Evolutionary conservation across 129 eudicot genomes (phyloP).

Genomic region (Tagetes erecta): DNA sequence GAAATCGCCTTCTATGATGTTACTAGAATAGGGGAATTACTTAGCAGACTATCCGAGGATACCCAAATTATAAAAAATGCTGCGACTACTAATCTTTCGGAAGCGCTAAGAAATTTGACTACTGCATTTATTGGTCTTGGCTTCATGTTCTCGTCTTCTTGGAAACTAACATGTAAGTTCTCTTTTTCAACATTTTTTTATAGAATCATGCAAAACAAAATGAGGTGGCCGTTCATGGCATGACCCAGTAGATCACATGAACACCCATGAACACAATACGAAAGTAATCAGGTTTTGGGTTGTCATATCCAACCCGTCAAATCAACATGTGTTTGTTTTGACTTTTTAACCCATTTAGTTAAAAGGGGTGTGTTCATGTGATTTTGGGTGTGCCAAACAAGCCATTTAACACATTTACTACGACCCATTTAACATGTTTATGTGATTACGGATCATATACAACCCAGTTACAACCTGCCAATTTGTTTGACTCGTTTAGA

Average conservation of each 20-base stretch:
- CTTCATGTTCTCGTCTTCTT: conserved; percentile 90
- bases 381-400: no score
- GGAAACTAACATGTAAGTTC: conserved; percentile 85
- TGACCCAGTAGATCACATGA: neutral
- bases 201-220: neutral
- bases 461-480: neutral
- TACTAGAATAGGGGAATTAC: conserved; percentile 62
- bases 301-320: no score
- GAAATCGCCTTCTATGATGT: conserved; percentile 70
- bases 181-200: neutral
- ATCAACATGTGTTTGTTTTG: neutral
- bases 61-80: conserved; percentile 69
- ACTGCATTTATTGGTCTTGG: conserved; percentile 71
- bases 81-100: conserved; percentile 65
- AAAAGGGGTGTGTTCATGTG: neutral
- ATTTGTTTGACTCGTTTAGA: neutral
- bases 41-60: conserved; percentile 64
- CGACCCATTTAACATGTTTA: neutral
- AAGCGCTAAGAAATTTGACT: conserved; percentile 53
- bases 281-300: no score
- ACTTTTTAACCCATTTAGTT: neutral
- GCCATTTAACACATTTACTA: no score
- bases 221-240: conserved; percentile 42
- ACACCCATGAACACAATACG: no score
- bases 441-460: neutral